phyloP scores from a whole-genome alignment of 805 yeast genomes.

The Ogataea saltuana region DNA sequence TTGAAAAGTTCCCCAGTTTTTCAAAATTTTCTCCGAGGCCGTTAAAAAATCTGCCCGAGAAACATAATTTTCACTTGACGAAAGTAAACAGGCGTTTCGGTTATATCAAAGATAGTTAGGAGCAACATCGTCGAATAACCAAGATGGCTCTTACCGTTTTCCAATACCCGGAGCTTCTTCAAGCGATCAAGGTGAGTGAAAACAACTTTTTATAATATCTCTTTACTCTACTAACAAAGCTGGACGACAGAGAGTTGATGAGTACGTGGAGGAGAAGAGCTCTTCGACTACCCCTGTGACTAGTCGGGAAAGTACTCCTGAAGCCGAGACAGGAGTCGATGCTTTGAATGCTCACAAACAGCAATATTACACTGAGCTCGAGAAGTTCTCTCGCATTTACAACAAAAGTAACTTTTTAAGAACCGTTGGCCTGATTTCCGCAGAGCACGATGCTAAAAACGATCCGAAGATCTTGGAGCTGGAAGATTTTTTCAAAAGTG shows the following conservation, averaged over 20 bases:
- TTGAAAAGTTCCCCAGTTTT: slow-evolving; percentile 6
- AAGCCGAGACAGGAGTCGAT: too few relatives aligned
- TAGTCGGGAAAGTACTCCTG: too few relatives aligned
- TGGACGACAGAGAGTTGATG: slow-evolving; percentile 11
- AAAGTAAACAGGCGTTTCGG: too few relatives aligned
- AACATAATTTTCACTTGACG: neutral
- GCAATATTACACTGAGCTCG: slow-evolving; percentile 8
- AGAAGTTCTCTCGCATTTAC: slow-evolving; percentile 12
- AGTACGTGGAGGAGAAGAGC: slow-evolving; percentile 7
- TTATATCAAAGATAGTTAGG: too few relatives aligned
- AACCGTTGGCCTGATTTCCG: slow-evolving; percentile 12
- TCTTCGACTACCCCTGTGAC: too few relatives aligned
- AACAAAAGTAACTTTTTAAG: slow-evolving; percentile 13
- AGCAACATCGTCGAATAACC: neutral
- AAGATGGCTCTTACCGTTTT: slow-evolving; percentile 7
- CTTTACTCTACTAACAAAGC: too few relatives aligned
- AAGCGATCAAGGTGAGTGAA: slow-evolving; percentile 16
- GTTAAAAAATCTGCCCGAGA: neutral
- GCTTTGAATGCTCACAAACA: neutral
- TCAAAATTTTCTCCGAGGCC: slow-evolving; percentile 5
- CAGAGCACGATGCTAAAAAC: slow-evolving; percentile 11
- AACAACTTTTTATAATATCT: too few relatives aligned
- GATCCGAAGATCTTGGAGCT: slow-evolving; percentile 19
- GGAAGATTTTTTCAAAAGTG: slow-evolving; percentile 3
- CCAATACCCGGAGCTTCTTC: slow-evolving; percentile 16